Evolutionary conservation across 2,329 filamentous ascomycete species (phyloP), one percentile per base, ranked within the genome.

Genomic region (Aspergillus hortae): DNA sequence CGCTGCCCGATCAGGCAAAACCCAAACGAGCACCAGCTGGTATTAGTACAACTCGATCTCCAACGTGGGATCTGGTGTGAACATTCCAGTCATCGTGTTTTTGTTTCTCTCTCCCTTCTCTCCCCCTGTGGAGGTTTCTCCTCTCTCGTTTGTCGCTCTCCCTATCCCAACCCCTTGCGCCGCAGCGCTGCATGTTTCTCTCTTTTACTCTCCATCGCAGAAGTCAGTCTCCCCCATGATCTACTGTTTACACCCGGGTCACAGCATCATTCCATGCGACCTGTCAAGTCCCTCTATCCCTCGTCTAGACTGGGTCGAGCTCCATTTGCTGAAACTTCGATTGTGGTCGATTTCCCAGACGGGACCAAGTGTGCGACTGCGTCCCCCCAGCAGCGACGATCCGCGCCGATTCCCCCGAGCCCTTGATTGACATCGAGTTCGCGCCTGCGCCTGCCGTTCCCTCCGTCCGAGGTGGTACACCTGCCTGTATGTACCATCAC

Each of bases 401-500:
- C 44, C 43, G 15, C 30, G 6, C 17, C 23, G 19, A 51, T 47
- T 47, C 27, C 27, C 33, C 30, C 51, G 6, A 12, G 41, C 36
- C 47, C 32, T 36, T 48, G 23, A 49, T 43, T 44, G 40, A 36
- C n/a, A 17, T 38, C 35, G 14, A 36, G n/a, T 42, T 32, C 38
- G 15, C 40, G 40, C 19, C 40, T 14, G 15, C 35, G 35, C 35
- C 17, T 30, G 27, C 50, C 52, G 45, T 51, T 54, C 54, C 47
- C 53, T 33, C 43, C 51, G 54, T 30, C 46, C 32, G 52, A 49
- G 46, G 51, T 54, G 56, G 56, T 61, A 58, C 56, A 49, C 43
- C 55, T 55, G 53, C 57, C 63, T 70, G 70, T 69, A 74, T 74
- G 72, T 74, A 72, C 70, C 61, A 67, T 56, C 56, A 67, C 52